Base-by-base conservation (phyloP, 139 green algal genomes). In the Deuterostichococcus epilithicus region DNA sequence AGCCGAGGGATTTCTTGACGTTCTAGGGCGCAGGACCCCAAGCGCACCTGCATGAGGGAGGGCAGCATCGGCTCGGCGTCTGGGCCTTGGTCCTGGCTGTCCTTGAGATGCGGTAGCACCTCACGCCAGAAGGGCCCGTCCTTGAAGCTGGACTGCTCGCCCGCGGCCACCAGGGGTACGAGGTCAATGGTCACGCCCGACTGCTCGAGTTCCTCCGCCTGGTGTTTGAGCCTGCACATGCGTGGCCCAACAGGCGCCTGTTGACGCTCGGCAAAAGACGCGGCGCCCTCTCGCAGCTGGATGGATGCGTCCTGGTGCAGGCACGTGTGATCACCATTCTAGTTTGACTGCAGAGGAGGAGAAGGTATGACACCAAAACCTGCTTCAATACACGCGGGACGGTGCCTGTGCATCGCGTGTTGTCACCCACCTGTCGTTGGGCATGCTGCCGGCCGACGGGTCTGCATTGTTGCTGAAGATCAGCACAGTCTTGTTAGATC, bases 381-480 rank as follows among this genome's bases (percentile, higher is more conserved):
- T n/a, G n/a, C n/a, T n/a, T n/a, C n/a, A n/a, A n/a, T n/a, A n/a
- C n/a, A n/a, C n/a, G n/a, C n/a, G n/a, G n/a, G n/a, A n/a, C n/a
- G n/a, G n/a, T n/a, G n/a, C n/a, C n/a, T n/a, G n/a, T n/a, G n/a
- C n/a, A n/a, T n/a, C n/a, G n/a, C n/a, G n/a, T n/a, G n/a, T n/a
- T n/a, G n/a, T n/a, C n/a, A n/a, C n/a, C n/a, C 38, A 68, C 72
- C 32, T 68, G 72, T 68, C 36, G 5, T 68, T 52, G 30, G 72
- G 32, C 37, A 63, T 65, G 37, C 4, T 28, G 65, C 65, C 33
- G 34, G 30, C 71, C 26, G 66, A n/a, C 44, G 74, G 78, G 34
- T 78, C 76, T 13, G 37, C 58, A 58, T 78, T 73, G 15, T 44
- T 72, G 15, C 72, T 82, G 44, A 78, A 78, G 34, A 82, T 82